These are phyloP conservation scores for Nannochloropsis oceanica DNA, from an alignment of 108 stramenopile species.

Conservation along the genomic window DNA sequence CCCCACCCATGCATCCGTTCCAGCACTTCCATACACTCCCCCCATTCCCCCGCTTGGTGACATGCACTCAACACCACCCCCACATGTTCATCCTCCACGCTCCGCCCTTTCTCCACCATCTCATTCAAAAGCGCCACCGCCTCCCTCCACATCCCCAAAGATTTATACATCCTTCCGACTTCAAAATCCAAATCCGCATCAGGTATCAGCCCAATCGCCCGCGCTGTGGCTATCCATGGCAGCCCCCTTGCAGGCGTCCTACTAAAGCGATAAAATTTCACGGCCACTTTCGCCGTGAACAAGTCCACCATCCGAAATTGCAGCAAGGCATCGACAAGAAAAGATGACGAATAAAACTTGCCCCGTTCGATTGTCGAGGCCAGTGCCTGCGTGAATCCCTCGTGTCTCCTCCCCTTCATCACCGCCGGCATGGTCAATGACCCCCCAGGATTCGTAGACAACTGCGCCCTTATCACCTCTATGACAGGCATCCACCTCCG, in stretches of 20 bases:
- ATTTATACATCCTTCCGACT: background rate
- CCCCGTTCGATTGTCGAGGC: background rate
- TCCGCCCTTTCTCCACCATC: background rate
- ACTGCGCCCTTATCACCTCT: background rate
- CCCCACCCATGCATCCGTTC: background rate
- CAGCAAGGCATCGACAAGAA: background rate
- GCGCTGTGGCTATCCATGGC: background rate
- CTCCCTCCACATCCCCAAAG: background rate
- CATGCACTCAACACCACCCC: background rate
- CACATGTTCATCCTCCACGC: background rate
- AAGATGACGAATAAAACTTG: background rate
- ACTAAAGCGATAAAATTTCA: background rate
- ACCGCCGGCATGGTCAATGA: background rate
- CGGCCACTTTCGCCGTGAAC: background rate
- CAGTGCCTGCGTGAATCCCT: background rate
- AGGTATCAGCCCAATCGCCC: background rate
- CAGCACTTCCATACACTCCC: background rate
- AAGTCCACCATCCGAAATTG: background rate
- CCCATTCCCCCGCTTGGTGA: background rate
- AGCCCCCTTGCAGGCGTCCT: background rate
- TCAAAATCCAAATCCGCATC: background rate
- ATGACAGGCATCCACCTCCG: background rate
- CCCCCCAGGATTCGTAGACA: background rate
- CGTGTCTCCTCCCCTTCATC: background rate
- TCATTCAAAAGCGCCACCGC: background rate